Evolutionary conservation across 805 yeast genomes (phyloP).

Genomic region (Starmerella apicola): DNA sequence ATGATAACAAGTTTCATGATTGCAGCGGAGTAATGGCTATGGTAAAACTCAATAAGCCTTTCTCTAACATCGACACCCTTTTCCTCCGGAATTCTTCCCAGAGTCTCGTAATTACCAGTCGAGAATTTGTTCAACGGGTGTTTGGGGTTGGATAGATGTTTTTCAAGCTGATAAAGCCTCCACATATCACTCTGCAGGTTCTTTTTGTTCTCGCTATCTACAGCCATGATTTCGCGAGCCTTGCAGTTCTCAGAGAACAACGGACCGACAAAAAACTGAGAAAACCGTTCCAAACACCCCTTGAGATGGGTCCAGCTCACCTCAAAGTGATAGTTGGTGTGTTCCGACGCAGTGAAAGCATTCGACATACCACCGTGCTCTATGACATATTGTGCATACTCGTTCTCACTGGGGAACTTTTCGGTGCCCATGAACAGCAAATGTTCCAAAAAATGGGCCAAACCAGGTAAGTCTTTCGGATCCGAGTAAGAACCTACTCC

Average conservation of each 20-base stretch:
- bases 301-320: slow-evolving; percentile 60
- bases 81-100: slow-evolving; percentile 50
- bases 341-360: slow-evolving; percentile 81
- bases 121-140: slow-evolving; percentile 85
- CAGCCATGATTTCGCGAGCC: slow-evolving; percentile 87
- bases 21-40: slow-evolving; percentile 64
- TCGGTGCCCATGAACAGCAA: slow-evolving; percentile 69
- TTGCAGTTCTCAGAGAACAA: slow-evolving; percentile 61
- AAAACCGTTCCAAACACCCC: slow-evolving; percentile 84
- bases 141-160: slow-evolving; percentile 51
- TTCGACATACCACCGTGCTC: slow-evolving; percentile 82
- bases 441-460: slow-evolving; percentile 88
- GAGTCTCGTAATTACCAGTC: slow-evolving; percentile 74
- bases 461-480: slow-evolving; percentile 55
- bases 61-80: slow-evolving; percentile 66
- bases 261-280: slow-evolving; percentile 85
- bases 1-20: slow-evolving; percentile 76
- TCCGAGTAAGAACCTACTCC: slow-evolving; percentile 75
- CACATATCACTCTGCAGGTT: slow-evolving; percentile 81
- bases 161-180: slow-evolving; percentile 79
- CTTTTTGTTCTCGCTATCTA: slow-evolving; percentile 90
- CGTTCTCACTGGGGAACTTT: slow-evolving; percentile 65
- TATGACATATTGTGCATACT: slow-evolving; percentile 58
- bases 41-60: slow-evolving; percentile 64
- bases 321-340: slow-evolving; percentile 86